These are phyloP conservation scores for Pilaira anomala DNA, from an alignment of 192 early-diverging fungal species.

Conservation along the genomic window DNA sequence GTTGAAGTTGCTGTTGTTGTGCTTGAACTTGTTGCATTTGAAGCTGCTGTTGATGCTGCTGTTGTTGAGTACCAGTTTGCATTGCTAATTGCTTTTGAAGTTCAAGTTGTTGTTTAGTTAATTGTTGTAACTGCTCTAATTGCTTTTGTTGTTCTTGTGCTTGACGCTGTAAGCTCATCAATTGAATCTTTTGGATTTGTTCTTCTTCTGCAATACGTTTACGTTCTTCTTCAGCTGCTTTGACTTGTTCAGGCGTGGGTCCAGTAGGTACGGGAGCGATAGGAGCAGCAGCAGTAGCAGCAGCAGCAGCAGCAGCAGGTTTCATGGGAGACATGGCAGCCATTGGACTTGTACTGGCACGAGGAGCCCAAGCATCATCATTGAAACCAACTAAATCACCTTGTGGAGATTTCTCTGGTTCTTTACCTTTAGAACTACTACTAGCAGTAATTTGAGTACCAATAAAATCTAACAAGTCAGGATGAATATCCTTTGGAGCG, in stretches of 20 bases:
- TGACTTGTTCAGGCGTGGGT: neutral
- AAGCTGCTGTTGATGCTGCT: conserved; percentile 13
- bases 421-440: conserved; percentile 5
- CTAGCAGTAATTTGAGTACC: conserved; percentile 26
- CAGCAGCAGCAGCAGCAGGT: neutral
- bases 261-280: conserved; percentile 14
- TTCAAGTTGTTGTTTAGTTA: conserved; percentile 12
- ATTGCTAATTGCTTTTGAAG: conserved; percentile 16
- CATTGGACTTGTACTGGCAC: conserved; percentile 31
- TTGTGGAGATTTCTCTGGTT: conserved; percentile 24
- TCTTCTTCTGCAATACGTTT: conserved; percentile 6
- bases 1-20: conserved; percentile 16
- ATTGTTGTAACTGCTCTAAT: conserved; percentile 4
- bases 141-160: conserved; percentile 15
- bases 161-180: conserved; percentile 1
- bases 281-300: conserved; percentile 21
- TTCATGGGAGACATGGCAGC: conserved; percentile 8
- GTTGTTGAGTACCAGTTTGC: conserved; percentile 12
- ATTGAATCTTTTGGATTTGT: conserved; percentile 21
- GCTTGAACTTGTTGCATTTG: conserved; percentile 19
- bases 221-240: conserved; percentile 8
- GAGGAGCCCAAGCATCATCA: conserved; percentile 54
- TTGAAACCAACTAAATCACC: conserved; percentile 43
- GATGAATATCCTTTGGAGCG: conserved; percentile 49
- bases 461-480: conserved; percentile 44